Evolutionary conservation across 345 rosid species (phyloP).

Genomic region (Eutrema japonicum): DNA sequence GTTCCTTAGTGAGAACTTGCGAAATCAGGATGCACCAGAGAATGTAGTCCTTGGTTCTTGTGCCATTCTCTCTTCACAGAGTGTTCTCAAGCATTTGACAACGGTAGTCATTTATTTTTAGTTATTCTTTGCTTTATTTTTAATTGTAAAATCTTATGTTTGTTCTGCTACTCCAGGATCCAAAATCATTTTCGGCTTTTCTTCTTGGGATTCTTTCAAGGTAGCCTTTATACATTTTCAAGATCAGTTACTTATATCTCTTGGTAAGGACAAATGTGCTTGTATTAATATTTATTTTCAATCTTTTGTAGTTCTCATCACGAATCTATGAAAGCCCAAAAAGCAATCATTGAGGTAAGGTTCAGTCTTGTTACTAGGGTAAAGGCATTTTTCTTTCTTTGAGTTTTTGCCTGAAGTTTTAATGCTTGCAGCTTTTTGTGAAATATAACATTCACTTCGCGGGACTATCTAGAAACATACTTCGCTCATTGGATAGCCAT

Average conservation of each 20-base stretch:
- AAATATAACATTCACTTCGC: slow-evolving; percentile 92
- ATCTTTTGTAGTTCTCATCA: slow-evolving; percentile 83
- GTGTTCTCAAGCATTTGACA: slow-evolving; percentile 93
- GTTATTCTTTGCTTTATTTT: slow-evolving; percentile 34
- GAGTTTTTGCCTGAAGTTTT: slow-evolving; percentile 21
- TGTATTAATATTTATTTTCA: slow-evolving; percentile 28
- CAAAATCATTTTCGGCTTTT: slow-evolving; percentile 76
- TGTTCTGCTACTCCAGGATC: slow-evolving; percentile 67
- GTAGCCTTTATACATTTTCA: slow-evolving; percentile 48
- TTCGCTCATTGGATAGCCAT: slow-evolving; percentile 61
- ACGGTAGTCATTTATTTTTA: slow-evolving; percentile 54
- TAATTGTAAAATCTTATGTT: slow-evolving; percentile 36
- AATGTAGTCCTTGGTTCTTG: slow-evolving; percentile 90
- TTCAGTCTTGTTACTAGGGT: slow-evolving; percentile 21
- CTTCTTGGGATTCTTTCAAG: slow-evolving; percentile 90
- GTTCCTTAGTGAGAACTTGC: slow-evolving; percentile 69
- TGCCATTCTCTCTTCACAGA: slow-evolving; percentile 87
- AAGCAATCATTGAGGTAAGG: slow-evolving; percentile 88
- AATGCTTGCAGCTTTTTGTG: slow-evolving; percentile 84
- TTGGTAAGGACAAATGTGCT: slow-evolving; percentile 20
- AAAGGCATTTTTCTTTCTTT: slow-evolving; percentile 1
- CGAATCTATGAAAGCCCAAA: slow-evolving; percentile 90
- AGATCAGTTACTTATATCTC: slow-evolving; percentile 11
- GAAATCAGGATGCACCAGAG: slow-evolving; percentile 67
- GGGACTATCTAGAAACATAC: slow-evolving; percentile 83